These are phyloP conservation scores for Penicillium coffeae DNA, from an alignment of 495 filamentous ascomycete genomes.

Conservation along the genomic window DNA sequence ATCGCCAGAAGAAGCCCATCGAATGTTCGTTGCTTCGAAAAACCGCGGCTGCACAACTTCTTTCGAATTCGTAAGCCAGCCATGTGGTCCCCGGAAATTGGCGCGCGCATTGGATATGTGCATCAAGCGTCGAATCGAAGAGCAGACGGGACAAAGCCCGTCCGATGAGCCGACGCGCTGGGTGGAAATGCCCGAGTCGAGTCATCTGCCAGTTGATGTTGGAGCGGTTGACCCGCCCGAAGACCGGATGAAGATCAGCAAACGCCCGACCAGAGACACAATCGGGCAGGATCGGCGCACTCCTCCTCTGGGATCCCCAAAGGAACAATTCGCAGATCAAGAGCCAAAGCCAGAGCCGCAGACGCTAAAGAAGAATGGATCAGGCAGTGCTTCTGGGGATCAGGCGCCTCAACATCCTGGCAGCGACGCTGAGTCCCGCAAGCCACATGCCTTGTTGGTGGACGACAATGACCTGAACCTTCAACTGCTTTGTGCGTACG, in stretches of 20 bases:
- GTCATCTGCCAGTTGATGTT: neutral
- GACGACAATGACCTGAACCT: slow-evolving; percentile 39
- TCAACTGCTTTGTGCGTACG: slow-evolving; percentile 25
- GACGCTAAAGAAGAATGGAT: too few relatives aligned
- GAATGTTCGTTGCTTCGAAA: slow-evolving; percentile 20
- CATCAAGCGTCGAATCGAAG: slow-evolving; percentile 15
- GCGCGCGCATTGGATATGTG: slow-evolving; percentile 22
- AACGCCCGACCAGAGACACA: slow-evolving; percentile 16
- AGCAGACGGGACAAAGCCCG: neutral
- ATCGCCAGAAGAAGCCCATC: slow-evolving; percentile 25
- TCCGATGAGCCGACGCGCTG: slow-evolving; percentile 19
- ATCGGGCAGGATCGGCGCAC: slow-evolving; percentile 5
- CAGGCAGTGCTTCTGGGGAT: neutral
- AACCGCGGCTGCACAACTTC: slow-evolving; percentile 4
- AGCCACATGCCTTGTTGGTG: slow-evolving; percentile 20
- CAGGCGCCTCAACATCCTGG: neutral
- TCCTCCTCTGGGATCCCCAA: neutral
- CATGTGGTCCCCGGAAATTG: slow-evolving; percentile 29
- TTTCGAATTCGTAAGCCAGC: slow-evolving; percentile 32
- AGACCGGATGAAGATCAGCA: slow-evolving; percentile 1
- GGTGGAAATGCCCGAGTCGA: slow-evolving; percentile 19
- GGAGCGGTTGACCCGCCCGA: neutral
- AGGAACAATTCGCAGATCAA: neutral
- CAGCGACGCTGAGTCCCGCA: neutral
- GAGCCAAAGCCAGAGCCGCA: too few relatives aligned